phyloP scores from a whole-genome alignment of 2,329 filamentous ascomycete species.

The Hypoxylon sp. region DNA sequence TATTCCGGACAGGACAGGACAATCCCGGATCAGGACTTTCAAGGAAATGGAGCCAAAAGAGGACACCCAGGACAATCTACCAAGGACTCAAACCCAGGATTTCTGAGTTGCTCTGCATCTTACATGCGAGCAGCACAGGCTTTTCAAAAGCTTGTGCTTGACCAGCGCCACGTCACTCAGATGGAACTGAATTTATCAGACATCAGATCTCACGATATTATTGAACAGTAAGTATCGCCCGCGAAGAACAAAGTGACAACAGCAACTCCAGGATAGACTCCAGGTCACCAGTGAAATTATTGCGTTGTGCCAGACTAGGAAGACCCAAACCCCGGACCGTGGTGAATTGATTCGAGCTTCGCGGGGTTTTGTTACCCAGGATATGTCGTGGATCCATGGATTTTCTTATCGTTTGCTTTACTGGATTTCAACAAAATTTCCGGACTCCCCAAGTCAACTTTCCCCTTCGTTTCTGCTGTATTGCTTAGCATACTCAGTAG shows the following conservation, averaged over 20 bases:
- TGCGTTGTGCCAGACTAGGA: conserved; percentile 33
- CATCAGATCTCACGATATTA: conserved; percentile 22
- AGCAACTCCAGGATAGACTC: conserved; percentile 42
- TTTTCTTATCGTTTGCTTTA: conserved; percentile 39
- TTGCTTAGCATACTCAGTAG: conserved; percentile 46
- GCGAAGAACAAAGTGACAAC: conserved; percentile 49
- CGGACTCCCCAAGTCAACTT: conserved; percentile 29
- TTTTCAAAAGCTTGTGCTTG: conserved; percentile 38
- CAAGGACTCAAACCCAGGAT: conserved; percentile 44
- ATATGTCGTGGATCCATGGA: conserved; percentile 37
- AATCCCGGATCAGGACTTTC: conserved; percentile 44
- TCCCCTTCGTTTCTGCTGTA: conserved; percentile 46
- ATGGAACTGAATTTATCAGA: conserved; percentile 47
- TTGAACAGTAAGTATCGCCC: conserved; percentile 59
- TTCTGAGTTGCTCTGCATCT: conserved; percentile 46
- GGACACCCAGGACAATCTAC: conserved; percentile 39
- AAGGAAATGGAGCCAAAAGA: conserved; percentile 44
- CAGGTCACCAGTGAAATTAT: conserved; percentile 37
- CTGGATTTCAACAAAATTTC: conserved; percentile 28
- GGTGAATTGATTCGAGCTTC: conserved; percentile 36
- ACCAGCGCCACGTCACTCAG: conserved; percentile 50
- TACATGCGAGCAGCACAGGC: conserved; percentile 35
- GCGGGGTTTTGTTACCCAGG: conserved; percentile 36
- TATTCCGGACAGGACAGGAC: conserved; percentile 39
- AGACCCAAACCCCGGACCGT: conserved; percentile 24